Conservation (phyloP, 805 yeast genomes). For the Metschnikowia drakensbergensis region DNA sequence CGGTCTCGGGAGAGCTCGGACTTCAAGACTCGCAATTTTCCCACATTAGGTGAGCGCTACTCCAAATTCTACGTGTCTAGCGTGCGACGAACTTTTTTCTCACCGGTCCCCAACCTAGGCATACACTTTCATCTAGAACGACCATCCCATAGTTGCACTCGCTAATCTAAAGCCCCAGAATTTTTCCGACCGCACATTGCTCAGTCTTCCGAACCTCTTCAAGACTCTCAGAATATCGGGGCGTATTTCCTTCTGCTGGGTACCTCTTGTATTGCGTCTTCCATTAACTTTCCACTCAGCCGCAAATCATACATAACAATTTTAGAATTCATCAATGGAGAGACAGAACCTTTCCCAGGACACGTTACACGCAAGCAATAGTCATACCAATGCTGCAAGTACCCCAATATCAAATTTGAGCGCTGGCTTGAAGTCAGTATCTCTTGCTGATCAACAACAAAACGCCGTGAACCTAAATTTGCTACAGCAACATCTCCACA, state of each 20-base stretch:
- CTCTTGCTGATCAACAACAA: constrained; percentile 40
- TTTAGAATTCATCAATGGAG: not conserved
- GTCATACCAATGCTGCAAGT: constrained; percentile 2
- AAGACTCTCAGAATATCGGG: not conserved
- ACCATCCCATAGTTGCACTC: not conserved
- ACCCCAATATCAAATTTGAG: constrained; percentile 42
- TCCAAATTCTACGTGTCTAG: not conserved
- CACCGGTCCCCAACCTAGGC: not conserved
- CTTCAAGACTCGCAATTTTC: not conserved
- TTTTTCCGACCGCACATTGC: not conserved
- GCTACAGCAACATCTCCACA: constrained; percentile 44
- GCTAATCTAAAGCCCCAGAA: not conserved
- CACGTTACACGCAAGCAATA: constrained; percentile 3
- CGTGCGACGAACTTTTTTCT: constrained; percentile 5
- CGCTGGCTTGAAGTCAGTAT: constrained; percentile 44
- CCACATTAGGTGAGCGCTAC: not conserved
- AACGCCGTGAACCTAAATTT: constrained; percentile 40
- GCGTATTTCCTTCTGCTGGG: not conserved
- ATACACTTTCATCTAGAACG: not conserved
- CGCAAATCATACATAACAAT: not conserved
- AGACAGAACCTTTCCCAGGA: constrained; percentile 1
- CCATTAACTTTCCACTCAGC: not conserved
- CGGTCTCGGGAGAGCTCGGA: no score
- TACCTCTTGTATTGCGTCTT: not conserved
- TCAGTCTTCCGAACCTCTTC: not conserved